Percentiles rank a stretch among this genome's conserved stretches.
phyloP scores from a whole-genome alignment of 2,329 filamentous ascomycete species.

The Diaporthe sp. region DNA sequence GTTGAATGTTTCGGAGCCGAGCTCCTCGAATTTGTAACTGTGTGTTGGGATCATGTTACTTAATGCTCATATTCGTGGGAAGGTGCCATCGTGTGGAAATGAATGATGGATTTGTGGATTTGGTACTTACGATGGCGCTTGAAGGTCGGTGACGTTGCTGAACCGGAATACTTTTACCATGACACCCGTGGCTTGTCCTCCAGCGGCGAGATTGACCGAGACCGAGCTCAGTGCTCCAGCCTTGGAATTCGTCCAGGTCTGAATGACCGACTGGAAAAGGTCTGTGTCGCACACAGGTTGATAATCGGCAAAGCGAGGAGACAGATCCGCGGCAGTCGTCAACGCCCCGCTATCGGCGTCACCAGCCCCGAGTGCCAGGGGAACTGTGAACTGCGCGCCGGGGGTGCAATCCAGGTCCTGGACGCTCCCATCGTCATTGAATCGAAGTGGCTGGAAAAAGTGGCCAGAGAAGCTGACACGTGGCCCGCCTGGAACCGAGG shows the following conservation, averaged over 20 bases:
- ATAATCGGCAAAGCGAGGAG: constrained; percentile 34
- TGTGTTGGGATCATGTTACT: not conserved
- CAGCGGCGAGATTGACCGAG: constrained; percentile 33
- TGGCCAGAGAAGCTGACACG: constrained; percentile 35
- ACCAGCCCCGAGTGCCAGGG: constrained; percentile 16
- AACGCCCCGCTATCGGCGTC: constrained; percentile 24
- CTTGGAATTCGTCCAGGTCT: constrained; percentile 38
- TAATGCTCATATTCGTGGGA: not conserved
- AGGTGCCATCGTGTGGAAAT: not conserved
- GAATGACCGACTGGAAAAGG: constrained; percentile 28
- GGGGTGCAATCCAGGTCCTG: constrained; percentile 31
- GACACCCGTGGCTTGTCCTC: not conserved
- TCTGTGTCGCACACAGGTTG: constrained; percentile 31
- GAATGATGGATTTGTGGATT: too few species aligned
- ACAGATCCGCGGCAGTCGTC: constrained; percentile 23
- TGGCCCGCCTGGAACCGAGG: constrained; percentile 21
- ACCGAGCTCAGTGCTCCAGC: constrained; percentile 19
- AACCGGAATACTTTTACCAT: constrained; percentile 30
- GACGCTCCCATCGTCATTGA: constrained; percentile 35
- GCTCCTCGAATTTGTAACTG: constrained; percentile 33
- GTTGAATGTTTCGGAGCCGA: constrained; percentile 35
- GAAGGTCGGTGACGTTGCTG: constrained; percentile 22
- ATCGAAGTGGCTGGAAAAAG: constrained; percentile 36
- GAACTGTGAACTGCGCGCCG: constrained; percentile 12
- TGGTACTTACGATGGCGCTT: constrained; percentile 26